A percentile compares a stretch with the other conserved stretches of the same genome.
These are phyloP conservation scores for Agarophyton chilense DNA, from an alignment of 23 red algal genomes.

Conservation along the genomic window DNA sequence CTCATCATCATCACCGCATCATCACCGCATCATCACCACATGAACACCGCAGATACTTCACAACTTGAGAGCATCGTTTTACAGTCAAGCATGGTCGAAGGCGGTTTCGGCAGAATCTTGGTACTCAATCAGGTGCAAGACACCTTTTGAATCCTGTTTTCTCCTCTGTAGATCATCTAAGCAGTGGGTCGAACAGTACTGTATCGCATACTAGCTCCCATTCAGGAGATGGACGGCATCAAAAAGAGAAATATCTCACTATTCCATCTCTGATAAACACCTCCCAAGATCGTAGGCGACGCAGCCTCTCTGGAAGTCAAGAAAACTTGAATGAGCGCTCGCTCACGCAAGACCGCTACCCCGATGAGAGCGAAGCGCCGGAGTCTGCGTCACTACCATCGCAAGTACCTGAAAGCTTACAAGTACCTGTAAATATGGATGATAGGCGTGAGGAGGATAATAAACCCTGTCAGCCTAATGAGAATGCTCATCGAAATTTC, in stretches of 20 bases:
- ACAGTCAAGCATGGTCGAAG: background rate
- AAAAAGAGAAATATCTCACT: background rate
- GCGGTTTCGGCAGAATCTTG: background rate
- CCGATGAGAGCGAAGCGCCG: background rate
- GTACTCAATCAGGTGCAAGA: background rate
- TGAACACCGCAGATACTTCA: no score
- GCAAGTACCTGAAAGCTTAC: background rate
- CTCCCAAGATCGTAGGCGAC: background rate
- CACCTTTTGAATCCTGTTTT: background rate
- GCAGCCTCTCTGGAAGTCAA: background rate
- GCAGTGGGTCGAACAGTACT: background rate
- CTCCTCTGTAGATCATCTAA: background rate
- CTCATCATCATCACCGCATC: background rate
- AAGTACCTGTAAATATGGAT: background rate
- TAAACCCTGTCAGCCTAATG: background rate
- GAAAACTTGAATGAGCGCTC: background rate
- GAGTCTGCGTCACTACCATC: no score
- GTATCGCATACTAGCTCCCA: background rate
- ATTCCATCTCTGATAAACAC: background rate
- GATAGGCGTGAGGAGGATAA: background rate
- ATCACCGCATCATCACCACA: background rate
- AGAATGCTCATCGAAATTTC: background rate
- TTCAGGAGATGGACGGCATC: background rate
- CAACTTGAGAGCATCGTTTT: no score
- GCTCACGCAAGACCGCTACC: background rate